These are phyloP conservation scores for Punica granatum DNA, from an alignment of 345 rosid genomes.

Conservation along the genomic window DNA sequence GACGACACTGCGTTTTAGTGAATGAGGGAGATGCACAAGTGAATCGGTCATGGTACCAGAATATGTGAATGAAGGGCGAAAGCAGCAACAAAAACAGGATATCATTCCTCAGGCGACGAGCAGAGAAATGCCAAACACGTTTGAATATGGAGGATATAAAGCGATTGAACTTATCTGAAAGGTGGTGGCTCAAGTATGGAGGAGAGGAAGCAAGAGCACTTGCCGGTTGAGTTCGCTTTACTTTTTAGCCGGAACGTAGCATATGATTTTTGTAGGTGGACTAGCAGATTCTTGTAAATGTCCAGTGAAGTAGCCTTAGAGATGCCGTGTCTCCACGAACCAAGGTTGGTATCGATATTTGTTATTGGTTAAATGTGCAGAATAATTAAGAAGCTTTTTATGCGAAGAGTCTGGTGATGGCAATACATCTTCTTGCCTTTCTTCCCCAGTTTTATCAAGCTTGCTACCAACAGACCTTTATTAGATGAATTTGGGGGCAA, in stretches of 20 bases:
- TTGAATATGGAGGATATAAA: neutral
- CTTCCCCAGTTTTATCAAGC: neutral
- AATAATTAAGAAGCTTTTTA: neutral
- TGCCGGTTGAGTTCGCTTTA: neutral
- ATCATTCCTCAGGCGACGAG: neutral
- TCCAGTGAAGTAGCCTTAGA: neutral
- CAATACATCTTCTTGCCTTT: neutral
- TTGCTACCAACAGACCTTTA: too few species aligned
- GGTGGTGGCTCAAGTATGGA: neutral
- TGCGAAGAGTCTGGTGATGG: neutral
- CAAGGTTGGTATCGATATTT: neutral
- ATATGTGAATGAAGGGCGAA: too few species aligned
- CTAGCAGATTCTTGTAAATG: neutral
- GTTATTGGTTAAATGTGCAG: neutral
- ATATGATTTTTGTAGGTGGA: neutral
- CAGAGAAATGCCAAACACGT: neutral
- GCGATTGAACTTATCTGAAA: neutral
- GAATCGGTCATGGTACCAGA: too few species aligned
- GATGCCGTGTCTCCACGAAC: neutral
- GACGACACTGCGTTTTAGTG: conserved; percentile 42
- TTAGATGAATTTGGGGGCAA: neutral
- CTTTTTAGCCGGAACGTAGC: neutral
- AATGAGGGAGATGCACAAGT: conserved; percentile 6
- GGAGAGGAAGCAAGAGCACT: neutral
- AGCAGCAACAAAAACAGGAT: neutral